Evolutionary conservation across 1,284 basidiomycete species (phyloP).

Genomic region (Clitocybe nebularis): DNA sequence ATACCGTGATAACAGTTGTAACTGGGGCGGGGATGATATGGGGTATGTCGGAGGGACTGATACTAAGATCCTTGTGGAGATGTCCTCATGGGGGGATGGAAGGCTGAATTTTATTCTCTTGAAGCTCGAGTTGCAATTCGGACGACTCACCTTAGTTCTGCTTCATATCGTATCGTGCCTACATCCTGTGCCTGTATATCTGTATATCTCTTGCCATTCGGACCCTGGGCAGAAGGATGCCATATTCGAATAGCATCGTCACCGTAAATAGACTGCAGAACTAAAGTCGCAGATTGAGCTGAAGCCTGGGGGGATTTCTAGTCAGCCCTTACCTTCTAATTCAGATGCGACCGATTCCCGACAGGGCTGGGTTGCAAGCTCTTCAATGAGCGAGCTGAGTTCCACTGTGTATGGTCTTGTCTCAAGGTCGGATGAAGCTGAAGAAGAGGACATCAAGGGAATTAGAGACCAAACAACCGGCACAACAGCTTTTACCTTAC

Average conservation of each 20-base stretch:
- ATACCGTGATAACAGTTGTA: constrained; percentile 84
- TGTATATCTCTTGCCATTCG: constrained; percentile 6
- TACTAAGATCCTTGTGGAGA: constrained; percentile 64
- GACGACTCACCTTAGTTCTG: constrained; percentile 31
- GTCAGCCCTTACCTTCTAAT: constrained; percentile 51
- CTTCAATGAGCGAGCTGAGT: constrained; percentile 42
- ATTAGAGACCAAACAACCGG: background rate
- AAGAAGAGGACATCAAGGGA: too few relatives aligned
- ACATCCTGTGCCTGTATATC: constrained; percentile 15
- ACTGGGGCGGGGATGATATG: constrained; percentile 64
- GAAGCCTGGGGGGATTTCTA: constrained; percentile 8
- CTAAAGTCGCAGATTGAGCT: constrained; percentile 33
- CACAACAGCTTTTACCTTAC: background rate
- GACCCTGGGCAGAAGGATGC: constrained; percentile 27
- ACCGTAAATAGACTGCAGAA: constrained; percentile 83
- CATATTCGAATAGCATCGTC: constrained; percentile 58
- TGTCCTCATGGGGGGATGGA: constrained; percentile 53
- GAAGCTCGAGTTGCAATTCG: constrained; percentile 8
- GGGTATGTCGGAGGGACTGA: constrained; percentile 77
- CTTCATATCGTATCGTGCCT: constrained; percentile 60
- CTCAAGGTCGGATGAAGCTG: too few relatives aligned
- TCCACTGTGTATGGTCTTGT: too few relatives aligned
- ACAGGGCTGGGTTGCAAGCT: constrained; percentile 44
- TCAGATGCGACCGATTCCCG: constrained; percentile 60
- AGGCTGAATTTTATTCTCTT: constrained; percentile 36